A percentile compares a stretch with the other conserved stretches of the same genome.
phyloP scores from a whole-genome alignment of 2,329 filamentous ascomycete species.

The Orbilia javanica region DNA sequence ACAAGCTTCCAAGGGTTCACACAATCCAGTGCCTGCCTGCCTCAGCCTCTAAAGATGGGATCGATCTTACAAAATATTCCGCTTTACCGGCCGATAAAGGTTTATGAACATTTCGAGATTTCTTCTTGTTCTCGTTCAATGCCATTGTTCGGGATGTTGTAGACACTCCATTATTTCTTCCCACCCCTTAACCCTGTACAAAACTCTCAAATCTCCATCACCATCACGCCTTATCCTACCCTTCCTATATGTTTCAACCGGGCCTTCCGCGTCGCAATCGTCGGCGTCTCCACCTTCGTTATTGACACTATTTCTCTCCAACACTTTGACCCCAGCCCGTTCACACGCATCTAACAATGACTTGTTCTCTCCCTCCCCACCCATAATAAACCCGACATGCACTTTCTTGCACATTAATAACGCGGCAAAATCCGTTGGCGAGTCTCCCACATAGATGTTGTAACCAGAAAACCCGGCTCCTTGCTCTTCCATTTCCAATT shows the following conservation, averaged over 20 bases:
- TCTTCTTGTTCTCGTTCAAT: not conserved
- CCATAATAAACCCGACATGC: constrained; percentile 46
- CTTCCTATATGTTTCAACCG: constrained; percentile 38
- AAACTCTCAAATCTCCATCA: constrained; percentile 20
- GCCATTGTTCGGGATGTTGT: constrained; percentile 29
- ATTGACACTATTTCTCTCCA: constrained; percentile 4
- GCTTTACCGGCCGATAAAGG: constrained; percentile 1
- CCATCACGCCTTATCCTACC: constrained; percentile 4
- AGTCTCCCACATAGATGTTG: constrained; percentile 52
- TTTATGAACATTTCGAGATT: not conserved
- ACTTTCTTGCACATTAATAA: constrained; percentile 41
- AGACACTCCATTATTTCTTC: constrained; percentile 41
- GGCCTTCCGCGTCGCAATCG: constrained; percentile 31
- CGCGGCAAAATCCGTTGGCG: constrained; percentile 53
- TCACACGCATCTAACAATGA: constrained; percentile 39
- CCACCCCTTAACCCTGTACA: constrained; percentile 39
- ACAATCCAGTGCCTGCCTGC: not conserved
- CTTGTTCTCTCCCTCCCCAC: constrained; percentile 37
- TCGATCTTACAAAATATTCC: constrained; percentile 14
- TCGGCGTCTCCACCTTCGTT: constrained; percentile 18
- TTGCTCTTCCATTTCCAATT: constrained; percentile 4
- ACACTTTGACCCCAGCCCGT: constrained; percentile 38
- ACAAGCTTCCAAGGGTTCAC: constrained; percentile 9
- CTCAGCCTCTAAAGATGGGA: constrained; percentile 8
- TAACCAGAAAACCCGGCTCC: constrained; percentile 6